These are phyloP conservation scores for Sedum album DNA, from an alignment of 164 flowering plant genomes.

Conservation along the genomic window DNA sequence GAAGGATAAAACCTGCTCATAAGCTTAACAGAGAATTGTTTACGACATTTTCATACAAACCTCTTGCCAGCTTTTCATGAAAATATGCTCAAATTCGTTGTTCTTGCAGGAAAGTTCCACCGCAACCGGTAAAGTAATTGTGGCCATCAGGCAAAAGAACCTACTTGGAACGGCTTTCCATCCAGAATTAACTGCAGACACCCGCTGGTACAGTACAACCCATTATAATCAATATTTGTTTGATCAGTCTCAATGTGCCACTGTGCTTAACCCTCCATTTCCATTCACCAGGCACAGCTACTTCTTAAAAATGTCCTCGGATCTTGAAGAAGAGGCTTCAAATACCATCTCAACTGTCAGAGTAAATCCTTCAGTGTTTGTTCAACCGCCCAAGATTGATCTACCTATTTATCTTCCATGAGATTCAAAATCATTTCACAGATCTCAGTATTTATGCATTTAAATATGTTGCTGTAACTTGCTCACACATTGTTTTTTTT, in stretches of 20 bases:
- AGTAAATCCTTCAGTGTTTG: constrained; percentile 9
- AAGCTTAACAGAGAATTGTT: no score
- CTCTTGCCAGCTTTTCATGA: no score
- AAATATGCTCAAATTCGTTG: background rate
- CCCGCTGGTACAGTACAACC: constrained; percentile 56
- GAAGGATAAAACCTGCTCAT: no score
- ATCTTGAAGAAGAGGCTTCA: constrained; percentile 32
- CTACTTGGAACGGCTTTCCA: constrained; percentile 91
- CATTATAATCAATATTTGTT: background rate
- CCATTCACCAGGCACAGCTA: constrained; percentile 66
- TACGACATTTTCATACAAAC: no score
- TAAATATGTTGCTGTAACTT: background rate
- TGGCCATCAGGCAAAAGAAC: constrained; percentile 88
- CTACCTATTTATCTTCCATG: constrained; percentile 46
- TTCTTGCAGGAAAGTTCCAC: constrained; percentile 33
- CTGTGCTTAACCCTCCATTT: background rate
- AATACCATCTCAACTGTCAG: constrained; percentile 14
- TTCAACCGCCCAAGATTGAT: constrained; percentile 26
- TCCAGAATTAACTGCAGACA: constrained; percentile 87
- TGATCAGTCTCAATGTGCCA: background rate
- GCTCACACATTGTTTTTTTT: no score
- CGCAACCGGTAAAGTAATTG: constrained; percentile 55
- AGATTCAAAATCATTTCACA: background rate
- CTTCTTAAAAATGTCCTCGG: constrained; percentile 70
- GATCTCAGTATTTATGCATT: background rate